Evolutionary conservation across 148 eudicot species (phyloP).

Genomic region (Diospyros lotus): DNA sequence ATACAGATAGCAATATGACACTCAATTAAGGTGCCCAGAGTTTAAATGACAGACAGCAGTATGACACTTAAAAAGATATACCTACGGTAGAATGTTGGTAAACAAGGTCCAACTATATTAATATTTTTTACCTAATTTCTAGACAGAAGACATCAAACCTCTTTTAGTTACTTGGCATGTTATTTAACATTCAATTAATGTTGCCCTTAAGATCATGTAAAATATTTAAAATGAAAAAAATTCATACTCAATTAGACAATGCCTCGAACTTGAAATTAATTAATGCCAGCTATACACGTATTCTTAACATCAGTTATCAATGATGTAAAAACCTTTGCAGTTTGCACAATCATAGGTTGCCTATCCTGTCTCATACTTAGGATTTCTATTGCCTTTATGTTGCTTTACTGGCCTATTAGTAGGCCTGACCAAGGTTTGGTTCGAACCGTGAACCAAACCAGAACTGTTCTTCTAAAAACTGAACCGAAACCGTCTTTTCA

Average conservation of each 20-base stretch:
- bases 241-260: not conserved
- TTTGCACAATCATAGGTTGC: not conserved
- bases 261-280: conserved; percentile 1
- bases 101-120: not conserved
- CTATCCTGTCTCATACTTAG: not conserved
- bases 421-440: too few relatives aligned
- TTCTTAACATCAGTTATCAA: not conserved
- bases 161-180: not conserved
- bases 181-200: not conserved
- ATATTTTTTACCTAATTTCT: not conserved
- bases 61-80: not conserved
- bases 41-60: not conserved
- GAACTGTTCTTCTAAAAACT: too few relatives aligned
- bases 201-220: not conserved
- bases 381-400: not conserved
- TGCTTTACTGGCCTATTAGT: not conserved
- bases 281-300: not conserved
- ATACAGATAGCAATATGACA: not conserved
- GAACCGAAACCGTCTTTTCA: too few relatives aligned
- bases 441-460: too few relatives aligned
- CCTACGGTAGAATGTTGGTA: not conserved
- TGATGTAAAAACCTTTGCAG: not conserved
- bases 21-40: not conserved
- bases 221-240: not conserved
- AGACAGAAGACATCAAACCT: not conserved